Percentiles rank a stretch among this genome's conserved stretches.
Evolutionary conservation across 73 alveolate genomes (phyloP).

Genomic region (Uronychia binucleata): DNA sequence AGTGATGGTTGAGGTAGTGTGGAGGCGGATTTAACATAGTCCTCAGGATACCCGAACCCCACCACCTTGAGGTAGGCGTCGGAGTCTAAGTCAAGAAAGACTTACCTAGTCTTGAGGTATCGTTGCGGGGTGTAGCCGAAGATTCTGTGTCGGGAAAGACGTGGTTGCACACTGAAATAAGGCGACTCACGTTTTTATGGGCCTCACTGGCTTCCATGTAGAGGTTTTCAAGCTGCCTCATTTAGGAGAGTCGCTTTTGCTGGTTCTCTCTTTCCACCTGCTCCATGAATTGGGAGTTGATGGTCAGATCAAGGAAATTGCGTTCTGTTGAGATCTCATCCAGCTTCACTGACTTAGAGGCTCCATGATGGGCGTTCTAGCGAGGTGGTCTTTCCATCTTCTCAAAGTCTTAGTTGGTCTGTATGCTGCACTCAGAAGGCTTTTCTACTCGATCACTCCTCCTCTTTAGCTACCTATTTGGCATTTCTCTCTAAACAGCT

Average conservation of each 20-base stretch:
- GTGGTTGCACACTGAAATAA: background rate
- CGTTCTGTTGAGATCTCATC: background rate
- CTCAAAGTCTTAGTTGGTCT: no score
- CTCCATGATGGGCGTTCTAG: no score
- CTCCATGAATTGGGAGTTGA: background rate
- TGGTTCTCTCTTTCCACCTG: background rate
- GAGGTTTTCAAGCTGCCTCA: background rate
- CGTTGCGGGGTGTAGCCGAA: background rate
- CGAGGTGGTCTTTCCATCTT: no score
- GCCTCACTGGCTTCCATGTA: background rate
- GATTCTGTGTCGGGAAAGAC: background rate
- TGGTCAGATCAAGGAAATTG: background rate
- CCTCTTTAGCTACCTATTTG: no score
- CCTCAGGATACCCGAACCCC: background rate
- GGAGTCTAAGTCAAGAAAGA: background rate
- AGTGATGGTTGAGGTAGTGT: no score
- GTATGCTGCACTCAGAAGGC: no score
- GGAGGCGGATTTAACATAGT: background rate
- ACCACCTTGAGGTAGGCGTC: background rate
- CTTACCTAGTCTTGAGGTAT: background rate
- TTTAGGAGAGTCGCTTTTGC: background rate
- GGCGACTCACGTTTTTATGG: background rate
- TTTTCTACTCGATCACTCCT: no score
- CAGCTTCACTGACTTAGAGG: background rate
- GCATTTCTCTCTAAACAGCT: no score